A percentile compares a stretch with the other conserved stretches of the same genome.
Evolutionary conservation across 495 filamentous ascomycete species (phyloP).

Genomic region (Lepraria neglecta): DNA sequence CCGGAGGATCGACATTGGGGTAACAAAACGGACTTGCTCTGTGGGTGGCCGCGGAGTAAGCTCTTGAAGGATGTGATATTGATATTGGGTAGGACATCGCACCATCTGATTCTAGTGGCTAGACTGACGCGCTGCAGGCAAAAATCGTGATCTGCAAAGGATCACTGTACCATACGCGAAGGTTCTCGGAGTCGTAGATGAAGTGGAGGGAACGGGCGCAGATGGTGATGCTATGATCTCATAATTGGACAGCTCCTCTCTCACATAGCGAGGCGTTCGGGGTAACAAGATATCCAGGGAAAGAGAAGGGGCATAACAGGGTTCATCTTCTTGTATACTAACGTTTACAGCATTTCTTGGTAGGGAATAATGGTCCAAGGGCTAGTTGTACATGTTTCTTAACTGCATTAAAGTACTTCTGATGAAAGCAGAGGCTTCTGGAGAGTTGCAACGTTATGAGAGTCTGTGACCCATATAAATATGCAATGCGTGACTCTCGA

Average conservation of each 20-base stretch:
- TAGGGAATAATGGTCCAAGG: background rate
- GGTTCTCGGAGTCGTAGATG: constrained; percentile 56
- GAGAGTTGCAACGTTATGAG: background rate
- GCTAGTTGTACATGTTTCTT: background rate
- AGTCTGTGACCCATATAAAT: background rate
- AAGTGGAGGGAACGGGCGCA: constrained; percentile 28
- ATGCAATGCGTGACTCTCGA: background rate
- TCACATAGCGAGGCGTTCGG: constrained; percentile 17
- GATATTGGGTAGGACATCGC: constrained; percentile 69
- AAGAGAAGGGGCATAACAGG: constrained; percentile 1
- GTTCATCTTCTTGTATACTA: constrained; percentile 16
- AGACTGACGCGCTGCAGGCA: constrained; percentile 52
- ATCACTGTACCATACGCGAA: constrained; percentile 87
- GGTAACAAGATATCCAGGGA: constrained; percentile 16
- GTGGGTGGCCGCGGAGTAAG: constrained; percentile 82
- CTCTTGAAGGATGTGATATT: constrained; percentile 83
- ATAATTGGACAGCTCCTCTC: constrained; percentile 30
- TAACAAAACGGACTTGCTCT: constrained; percentile 51
- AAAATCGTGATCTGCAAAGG: constrained; percentile 85
- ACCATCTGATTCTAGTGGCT: background rate
- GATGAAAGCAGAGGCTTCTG: background rate
- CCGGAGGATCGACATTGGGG: constrained; percentile 50
- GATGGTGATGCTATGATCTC: constrained; percentile 52
- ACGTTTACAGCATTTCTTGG: background rate
- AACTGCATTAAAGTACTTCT: background rate